Evolutionary conservation across 805 yeast genomes (phyloP).

Genomic region (Lipomyces yamadae): DNA sequence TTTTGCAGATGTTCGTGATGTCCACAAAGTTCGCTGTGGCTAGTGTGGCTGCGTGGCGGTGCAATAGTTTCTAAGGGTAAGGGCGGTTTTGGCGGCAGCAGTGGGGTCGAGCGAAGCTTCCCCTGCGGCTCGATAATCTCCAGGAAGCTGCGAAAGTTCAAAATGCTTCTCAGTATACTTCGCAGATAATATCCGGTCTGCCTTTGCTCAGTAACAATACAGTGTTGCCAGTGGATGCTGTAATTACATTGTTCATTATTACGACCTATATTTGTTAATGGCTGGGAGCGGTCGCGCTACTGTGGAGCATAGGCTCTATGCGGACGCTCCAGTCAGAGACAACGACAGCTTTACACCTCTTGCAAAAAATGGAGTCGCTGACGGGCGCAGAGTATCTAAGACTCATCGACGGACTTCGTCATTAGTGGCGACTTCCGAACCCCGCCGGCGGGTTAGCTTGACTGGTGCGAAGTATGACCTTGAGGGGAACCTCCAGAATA

Average conservation of each 20-base stretch:
- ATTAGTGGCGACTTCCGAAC: conserved; percentile 8
- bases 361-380: background rate
- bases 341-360: background rate
- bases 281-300: background rate
- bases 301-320: background rate
- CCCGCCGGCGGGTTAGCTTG: conserved; percentile 8
- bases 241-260: background rate
- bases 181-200: background rate
- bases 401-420: conserved; percentile 30
- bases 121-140: background rate
- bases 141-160: background rate
- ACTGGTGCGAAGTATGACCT: background rate
- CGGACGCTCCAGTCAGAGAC: background rate
- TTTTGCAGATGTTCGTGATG: background rate
- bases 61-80: no score
- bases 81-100: background rate
- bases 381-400: background rate
- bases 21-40: background rate
- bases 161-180: background rate
- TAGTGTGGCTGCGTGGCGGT: conserved; percentile 8
- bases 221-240: background rate
- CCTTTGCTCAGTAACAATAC: background rate
- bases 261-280: background rate
- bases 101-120: background rate
- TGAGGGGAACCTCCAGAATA: conserved; percentile 9